These are phyloP conservation scores for Inosperma sp. DNA, from an alignment of 768 basidiomycete species.

Conservation along the genomic window DNA sequence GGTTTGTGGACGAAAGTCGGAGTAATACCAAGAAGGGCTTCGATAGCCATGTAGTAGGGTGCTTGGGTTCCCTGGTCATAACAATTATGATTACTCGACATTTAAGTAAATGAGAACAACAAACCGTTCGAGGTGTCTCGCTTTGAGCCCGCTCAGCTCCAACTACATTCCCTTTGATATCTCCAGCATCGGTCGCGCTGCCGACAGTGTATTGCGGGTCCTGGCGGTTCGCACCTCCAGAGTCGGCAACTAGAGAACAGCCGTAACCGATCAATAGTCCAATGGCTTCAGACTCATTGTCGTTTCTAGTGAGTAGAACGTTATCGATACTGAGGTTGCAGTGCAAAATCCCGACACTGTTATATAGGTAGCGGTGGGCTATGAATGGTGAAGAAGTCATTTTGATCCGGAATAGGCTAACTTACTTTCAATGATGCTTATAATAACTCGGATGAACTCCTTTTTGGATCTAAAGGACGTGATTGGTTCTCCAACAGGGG, in stretches of 20 bases:
- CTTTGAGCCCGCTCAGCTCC: neutral
- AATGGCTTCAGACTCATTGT: neutral
- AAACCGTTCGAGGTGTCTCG: neutral
- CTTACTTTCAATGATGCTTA: slow-evolving; percentile 1
- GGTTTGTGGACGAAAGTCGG: slow-evolving; percentile 1
- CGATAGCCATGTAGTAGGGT: neutral
- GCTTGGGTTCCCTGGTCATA: neutral
- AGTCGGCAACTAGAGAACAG: neutral
- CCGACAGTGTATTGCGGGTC: neutral
- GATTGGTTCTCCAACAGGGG: neutral
- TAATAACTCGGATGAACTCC: neutral
- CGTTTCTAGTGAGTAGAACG: neutral
- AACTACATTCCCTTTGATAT: neutral
- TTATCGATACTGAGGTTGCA: neutral
- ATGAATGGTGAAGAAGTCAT: neutral
- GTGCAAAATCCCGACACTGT: neutral
- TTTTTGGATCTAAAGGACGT: slow-evolving; percentile 1
- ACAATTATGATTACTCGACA: neutral
- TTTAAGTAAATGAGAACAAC: neutral
- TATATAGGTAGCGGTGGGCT: neutral
- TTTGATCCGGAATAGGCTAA: neutral
- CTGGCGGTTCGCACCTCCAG: neutral
- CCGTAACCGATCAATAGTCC: neutral
- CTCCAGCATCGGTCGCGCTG: neutral
- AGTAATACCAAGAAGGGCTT: neutral